A percentile compares a stretch with the other conserved stretches of the same genome.
These are phyloP conservation scores for Candida nanaspora DNA, from an alignment of 805 yeast species.

Conservation along the genomic window DNA sequence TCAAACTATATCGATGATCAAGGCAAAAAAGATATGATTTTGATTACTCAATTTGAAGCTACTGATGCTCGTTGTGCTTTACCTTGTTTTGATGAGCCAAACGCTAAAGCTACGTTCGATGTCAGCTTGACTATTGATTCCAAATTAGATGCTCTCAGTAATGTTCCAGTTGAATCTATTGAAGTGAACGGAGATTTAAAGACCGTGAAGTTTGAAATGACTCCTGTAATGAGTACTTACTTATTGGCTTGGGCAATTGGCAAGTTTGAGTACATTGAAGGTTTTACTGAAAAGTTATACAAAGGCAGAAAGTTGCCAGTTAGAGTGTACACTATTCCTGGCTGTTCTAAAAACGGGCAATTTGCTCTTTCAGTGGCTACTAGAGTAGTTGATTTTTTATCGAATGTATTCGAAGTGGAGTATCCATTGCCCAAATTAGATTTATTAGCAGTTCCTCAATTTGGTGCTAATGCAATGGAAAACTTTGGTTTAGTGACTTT, in stretches of 20 bases:
- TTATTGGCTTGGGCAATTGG: slow-evolving; percentile 55
- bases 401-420: slow-evolving; percentile 38
- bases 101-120: slow-evolving; percentile 46
- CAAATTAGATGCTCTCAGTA: slow-evolving; percentile 34
- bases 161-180: slow-evolving; percentile 33
- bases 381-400: slow-evolving; percentile 42
- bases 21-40: slow-evolving; percentile 31
- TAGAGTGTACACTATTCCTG: slow-evolving; percentile 46
- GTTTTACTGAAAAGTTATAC: slow-evolving; percentile 32
- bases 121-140: slow-evolving; percentile 31
- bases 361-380: slow-evolving; percentile 43
- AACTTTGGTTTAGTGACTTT: slow-evolving; percentile 80
- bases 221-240: slow-evolving; percentile 51
- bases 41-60: slow-evolving; percentile 52
- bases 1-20: slow-evolving; percentile 33
- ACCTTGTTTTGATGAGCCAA: slow-evolving; percentile 54
- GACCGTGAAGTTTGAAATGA: slow-evolving; percentile 32
- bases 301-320: slow-evolving; percentile 38
- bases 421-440: slow-evolving; percentile 84
- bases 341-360: slow-evolving; percentile 37
- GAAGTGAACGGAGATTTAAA: slow-evolving; percentile 16
- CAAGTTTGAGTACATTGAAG: slow-evolving; percentile 46
- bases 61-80: slow-evolving; percentile 53
- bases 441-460: slow-evolving; percentile 70
- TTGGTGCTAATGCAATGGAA: slow-evolving; percentile 86